Evolutionary conservation across 495 filamentous ascomycete genomes (phyloP), one percentile per base, ranked within the genome.

Genomic region (Wilcoxina mikolae): DNA sequence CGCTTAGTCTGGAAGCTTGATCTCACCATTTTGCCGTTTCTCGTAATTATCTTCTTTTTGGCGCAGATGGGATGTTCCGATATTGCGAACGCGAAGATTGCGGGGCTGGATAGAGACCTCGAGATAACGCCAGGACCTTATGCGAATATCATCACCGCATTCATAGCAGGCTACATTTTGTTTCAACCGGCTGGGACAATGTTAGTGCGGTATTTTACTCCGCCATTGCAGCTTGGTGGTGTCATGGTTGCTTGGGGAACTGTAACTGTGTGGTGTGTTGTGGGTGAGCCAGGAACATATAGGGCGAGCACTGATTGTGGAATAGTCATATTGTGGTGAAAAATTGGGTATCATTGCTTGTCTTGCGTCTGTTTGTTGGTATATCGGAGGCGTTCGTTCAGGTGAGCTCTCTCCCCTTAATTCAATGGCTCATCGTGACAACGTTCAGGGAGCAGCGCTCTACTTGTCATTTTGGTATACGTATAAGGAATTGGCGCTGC

Each of bases 381-480:
- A 39, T 39, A 15, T 12, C 35, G 4, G 35, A 39, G 17, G 18
- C 53, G 11, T 55, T 55, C 26, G 20, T 44, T n/a, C n/a, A n/a
- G n/a, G n/a, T n/a, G n/a, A n/a, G n/a, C n/a, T n/a, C n/a, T n/a
- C n/a, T n/a, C n/a, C n/a, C n/a, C n/a, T n/a, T n/a, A n/a, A n/a
- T n/a, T n/a, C n/a, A n/a, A n/a, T n/a, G n/a, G n/a, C n/a, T n/a
- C n/a, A n/a, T n/a, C n/a, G n/a, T n/a, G n/a, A n/a, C n/a, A n/a
- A n/a, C n/a, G n/a, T n/a, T 15, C 53, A 55, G 33, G 53, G 53
- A 7, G 33, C 53, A 2, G 7, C 47, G 11, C 42, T 55, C 11
- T 55, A 55, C 28, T n/a, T 55, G 10, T 55, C 53, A 11, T 55
- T 55, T 7, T 55, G 53, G 53, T 55, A 55, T 23, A 55, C 42